Evolutionary conservation across 768 basidiomycete species (phyloP).

Genomic region (Auriscalpium orientale): DNA sequence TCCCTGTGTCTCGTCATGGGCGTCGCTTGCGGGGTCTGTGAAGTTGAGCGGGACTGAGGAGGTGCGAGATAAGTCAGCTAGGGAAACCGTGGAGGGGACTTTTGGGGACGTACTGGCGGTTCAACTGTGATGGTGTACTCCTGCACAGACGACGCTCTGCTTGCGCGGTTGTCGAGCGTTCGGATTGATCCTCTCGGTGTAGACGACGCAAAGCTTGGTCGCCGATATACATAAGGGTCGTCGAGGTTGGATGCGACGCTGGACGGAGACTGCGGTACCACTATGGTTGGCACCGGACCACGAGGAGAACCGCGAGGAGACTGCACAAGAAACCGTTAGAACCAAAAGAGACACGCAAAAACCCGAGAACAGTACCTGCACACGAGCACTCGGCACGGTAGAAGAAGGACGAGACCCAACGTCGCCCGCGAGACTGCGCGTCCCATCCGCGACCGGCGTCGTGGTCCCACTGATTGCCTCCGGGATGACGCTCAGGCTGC

Average conservation of each 20-base stretch:
- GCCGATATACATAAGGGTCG: constrained; percentile 5
- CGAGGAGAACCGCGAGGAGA: not conserved
- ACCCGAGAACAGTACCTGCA: not conserved
- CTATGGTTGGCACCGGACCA: not conserved
- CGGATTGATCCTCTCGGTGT: constrained; percentile 7
- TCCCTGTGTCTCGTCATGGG: not conserved
- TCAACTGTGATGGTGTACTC: constrained; percentile 2
- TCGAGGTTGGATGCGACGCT: not conserved
- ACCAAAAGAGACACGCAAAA: not conserved
- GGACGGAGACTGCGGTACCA: not conserved
- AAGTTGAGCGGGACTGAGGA: constrained; percentile 11
- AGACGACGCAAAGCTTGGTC: constrained; percentile 10
- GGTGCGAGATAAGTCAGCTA: not conserved
- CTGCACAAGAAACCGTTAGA: not conserved
- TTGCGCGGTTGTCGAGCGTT: constrained; percentile 4
- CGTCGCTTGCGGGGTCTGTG: constrained; percentile 14
- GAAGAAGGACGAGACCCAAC: constrained; percentile 6
- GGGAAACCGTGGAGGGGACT: not conserved
- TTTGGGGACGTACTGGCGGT: constrained; percentile 6
- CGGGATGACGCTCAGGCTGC: constrained; percentile 10
- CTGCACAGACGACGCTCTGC: constrained; percentile 7
- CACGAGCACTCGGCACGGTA: not conserved
- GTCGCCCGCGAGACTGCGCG: constrained; percentile 9
- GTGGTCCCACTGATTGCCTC: constrained; percentile 11
- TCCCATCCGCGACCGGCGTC: constrained; percentile 5